These are phyloP conservation scores for Setomelanomma holmii DNA, from an alignment of 2,329 filamentous ascomycete genomes.

Conservation along the genomic window DNA sequence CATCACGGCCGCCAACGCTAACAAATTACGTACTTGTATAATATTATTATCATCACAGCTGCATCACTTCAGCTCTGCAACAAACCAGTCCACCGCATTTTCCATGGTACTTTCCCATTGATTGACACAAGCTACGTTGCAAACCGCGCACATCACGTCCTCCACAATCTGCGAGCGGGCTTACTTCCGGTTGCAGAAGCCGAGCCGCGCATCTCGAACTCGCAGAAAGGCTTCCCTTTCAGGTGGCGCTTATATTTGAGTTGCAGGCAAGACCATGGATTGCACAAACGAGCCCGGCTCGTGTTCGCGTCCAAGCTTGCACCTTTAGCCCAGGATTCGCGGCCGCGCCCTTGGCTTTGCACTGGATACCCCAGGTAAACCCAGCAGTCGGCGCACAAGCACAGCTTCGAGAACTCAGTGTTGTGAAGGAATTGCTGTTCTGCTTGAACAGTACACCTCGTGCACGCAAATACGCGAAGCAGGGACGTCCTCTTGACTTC, in stretches of 20 bases:
- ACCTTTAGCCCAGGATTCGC: conserved; percentile 19
- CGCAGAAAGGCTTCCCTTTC: conserved; percentile 7
- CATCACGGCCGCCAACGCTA: conserved; percentile 18
- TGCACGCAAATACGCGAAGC: no score
- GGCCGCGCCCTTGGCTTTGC: conserved; percentile 5
- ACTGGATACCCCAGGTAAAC: conserved; percentile 7
- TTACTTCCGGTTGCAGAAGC: conserved; percentile 8
- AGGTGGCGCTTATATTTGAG: conserved; percentile 11
- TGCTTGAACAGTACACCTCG: no score
- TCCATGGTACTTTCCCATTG: not conserved
- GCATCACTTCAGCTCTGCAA: conserved; percentile 2
- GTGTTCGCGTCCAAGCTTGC: conserved; percentile 15
- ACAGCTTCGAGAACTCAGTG: not conserved
- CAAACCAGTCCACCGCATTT: conserved; percentile 1
- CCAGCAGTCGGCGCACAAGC: not conserved
- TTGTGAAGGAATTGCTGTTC: not conserved
- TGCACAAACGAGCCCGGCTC: conserved; percentile 8
- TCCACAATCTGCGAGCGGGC: no score
- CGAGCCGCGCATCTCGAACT: conserved; percentile 11
- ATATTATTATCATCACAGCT: conserved; percentile 16
- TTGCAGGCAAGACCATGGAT: conserved; percentile 13
- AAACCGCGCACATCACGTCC: not conserved
- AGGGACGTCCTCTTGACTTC: no score
- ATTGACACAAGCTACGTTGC: conserved; percentile 12
- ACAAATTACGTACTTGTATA: conserved; percentile 25